Base-by-base conservation (phyloP, 208 protist species). In the Borovskyia barvae region DNA sequence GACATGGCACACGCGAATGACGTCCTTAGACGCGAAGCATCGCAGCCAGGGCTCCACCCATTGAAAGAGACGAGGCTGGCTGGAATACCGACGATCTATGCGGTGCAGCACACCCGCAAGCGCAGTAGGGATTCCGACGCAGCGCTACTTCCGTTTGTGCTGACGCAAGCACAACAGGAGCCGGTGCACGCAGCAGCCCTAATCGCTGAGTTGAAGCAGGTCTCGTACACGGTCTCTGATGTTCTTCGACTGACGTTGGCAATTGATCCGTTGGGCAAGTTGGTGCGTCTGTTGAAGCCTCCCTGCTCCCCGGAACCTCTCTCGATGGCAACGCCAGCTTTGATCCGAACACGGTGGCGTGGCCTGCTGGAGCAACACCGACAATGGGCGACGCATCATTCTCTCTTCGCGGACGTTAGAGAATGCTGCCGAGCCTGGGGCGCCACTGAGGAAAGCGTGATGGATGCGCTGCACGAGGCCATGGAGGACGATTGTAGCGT, bases 21-120 rank as follows among this genome's bases (percentile, higher is more conserved):
- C 15, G 66, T 92, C 11, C 36, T 94, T 30, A 22, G 58, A 19
- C 33, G 48, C 5, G 84, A 90, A 57, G 37, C 40, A 5, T 45
- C 49, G 5, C 65, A 79, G 29, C 57, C 84, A 11, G 88, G 88
- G 12, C 54, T 94, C 28, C 78, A 94, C 45, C 57, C 77, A 4
- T 55, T 94, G 45, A 66, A 52, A 30, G 50, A 72, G 56, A 76
- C 82, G 43, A 43, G 50, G 9, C 39, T 91, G 42, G 68, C 72
- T 4, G 81, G 80, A 2, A 20, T 50, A 11, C 47, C 81, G 37
- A n/a, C 63, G 2, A 49, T 71, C 0, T 92, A 75, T 54, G 12
- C 60, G 24, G 64, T 64, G 40, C 47, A 45, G 17, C 55, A 61
- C 22, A 64, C 46, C 9, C 36, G 66, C 20, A 72, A 59, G 48